A percentile compares a stretch with the other conserved stretches of the same genome.
Conservation (phyloP, 106 monocot species). For the Phalaenopsis aphrodite region DNA sequence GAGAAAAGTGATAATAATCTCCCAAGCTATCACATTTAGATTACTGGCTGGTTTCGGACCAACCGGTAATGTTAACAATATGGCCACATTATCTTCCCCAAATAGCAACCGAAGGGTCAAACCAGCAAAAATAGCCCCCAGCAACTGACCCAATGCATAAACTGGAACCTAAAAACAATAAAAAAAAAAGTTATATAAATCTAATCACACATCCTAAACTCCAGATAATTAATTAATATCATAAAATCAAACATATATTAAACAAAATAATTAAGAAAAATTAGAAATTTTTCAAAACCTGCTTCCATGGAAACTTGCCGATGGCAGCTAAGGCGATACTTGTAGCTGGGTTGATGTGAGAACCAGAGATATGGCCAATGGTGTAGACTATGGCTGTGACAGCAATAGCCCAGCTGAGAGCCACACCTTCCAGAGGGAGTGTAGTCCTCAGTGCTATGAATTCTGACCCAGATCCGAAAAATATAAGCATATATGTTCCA, state of each 20-base stretch:
- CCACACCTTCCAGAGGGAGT: conserved; percentile 5
- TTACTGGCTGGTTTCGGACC: neutral
- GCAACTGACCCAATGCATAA: conserved; percentile 7
- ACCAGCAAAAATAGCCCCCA: conserved; percentile 6
- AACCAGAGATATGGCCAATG: conserved; percentile 18
- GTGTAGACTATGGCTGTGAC: conserved; percentile 11
- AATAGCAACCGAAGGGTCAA: conserved; percentile 5
- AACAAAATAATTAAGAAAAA: no score
- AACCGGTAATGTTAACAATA: conserved; percentile 2
- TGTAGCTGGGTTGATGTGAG: conserved; percentile 20
- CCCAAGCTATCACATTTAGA: neutral
- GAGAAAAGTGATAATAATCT: conserved; percentile 9
- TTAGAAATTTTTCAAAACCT: neutral
- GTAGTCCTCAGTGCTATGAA: neutral
- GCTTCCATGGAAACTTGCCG: conserved; percentile 14
- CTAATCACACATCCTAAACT: no score
- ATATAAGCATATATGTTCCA: conserved; percentile 18
- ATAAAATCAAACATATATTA: no score
- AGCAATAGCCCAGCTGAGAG: conserved; percentile 2
- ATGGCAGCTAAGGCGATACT: conserved; percentile 11
- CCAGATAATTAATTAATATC: no score
- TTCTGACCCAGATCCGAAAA: conserved; percentile 12
- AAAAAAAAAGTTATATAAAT: no score
- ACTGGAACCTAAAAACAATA: conserved; percentile 1
- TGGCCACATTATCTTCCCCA: neutral